A percentile compares a stretch with the other conserved stretches of the same genome.
Conservation (phyloP, 2,329 filamentous ascomycete species). For the Fusarium oligoseptatum region DNA sequence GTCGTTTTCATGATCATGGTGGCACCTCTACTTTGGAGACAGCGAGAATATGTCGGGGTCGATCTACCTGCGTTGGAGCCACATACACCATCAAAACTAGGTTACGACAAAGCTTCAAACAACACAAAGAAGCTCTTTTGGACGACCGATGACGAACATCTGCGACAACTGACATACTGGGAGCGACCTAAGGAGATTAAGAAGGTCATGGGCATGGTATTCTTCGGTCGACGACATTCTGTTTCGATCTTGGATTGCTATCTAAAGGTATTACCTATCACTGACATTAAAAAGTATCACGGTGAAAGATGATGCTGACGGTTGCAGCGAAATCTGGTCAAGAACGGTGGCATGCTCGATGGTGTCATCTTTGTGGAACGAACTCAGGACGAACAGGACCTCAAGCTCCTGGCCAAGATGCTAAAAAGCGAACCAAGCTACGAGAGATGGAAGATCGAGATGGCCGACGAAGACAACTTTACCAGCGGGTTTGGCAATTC, state of each 20-base stretch:
- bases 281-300: background rate
- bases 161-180: conserved; percentile 36
- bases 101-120: background rate
- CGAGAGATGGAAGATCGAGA: conserved; percentile 53
- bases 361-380: conserved; percentile 60
- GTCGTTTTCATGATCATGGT: conserved; percentile 36
- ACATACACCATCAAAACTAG: background rate
- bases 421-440: conserved; percentile 54
- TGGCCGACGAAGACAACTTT: conserved; percentile 47
- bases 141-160: conserved; percentile 36
- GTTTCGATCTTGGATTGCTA: conserved; percentile 63
- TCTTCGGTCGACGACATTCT: conserved; percentile 59
- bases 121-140: conserved; percentile 38
- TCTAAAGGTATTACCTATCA: conserved; percentile 49
- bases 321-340: conserved; percentile 56
- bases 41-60: conserved; percentile 29
- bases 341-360: conserved; percentile 60
- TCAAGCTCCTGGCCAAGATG: conserved; percentile 56
- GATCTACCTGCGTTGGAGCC: conserved; percentile 22
- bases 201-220: conserved; percentile 61
- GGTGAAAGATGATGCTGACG: conserved; percentile 3
- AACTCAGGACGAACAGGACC: conserved; percentile 55
- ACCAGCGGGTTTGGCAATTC: conserved; percentile 53
- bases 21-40: conserved; percentile 33
- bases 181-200: conserved; percentile 32